Percentiles rank a stretch among this genome's conserved stretches.
Evolutionary conservation across 2,329 filamentous ascomycete species (phyloP).

Genomic region (Beauveria medogensis): DNA sequence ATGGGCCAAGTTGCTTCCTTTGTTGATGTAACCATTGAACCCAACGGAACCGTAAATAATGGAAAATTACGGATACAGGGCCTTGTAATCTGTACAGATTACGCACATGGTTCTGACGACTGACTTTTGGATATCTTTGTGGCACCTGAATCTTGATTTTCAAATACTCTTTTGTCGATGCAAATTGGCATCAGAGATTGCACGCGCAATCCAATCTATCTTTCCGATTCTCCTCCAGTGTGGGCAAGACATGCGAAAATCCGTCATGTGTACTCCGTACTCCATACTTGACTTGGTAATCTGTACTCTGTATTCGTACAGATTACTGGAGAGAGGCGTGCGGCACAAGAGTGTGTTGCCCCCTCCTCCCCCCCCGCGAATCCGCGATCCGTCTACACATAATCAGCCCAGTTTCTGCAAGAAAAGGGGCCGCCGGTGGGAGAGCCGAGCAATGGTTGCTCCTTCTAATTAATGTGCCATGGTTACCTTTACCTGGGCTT

Average conservation of each 20-base stretch:
- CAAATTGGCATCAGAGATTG: constrained; percentile 6
- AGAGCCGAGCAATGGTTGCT: constrained; percentile 6
- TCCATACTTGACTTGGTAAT: no score
- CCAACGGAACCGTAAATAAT: constrained; percentile 1
- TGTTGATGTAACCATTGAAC: constrained; percentile 8
- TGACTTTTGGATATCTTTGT: neutral
- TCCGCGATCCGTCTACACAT: neutral
- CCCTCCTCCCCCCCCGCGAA: neutral
- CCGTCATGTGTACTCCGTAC: no score
- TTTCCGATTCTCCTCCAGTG: constrained; percentile 1
- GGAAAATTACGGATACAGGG: neutral
- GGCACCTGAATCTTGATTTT: neutral
- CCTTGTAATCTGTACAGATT: neutral
- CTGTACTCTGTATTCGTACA: no score
- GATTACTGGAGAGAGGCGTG: neutral
- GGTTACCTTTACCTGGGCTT: constrained; percentile 6
- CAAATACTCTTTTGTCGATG: neutral
- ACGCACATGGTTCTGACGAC: no score
- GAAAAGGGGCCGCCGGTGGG: neutral
- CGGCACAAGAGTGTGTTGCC: neutral
- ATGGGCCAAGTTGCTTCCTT: neutral
- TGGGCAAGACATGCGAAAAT: neutral
- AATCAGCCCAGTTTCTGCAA: neutral
- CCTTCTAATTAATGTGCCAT: constrained; percentile 7
- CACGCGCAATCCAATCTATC: constrained; percentile 7